Conservation (phyloP, 352 stramenopile species). For the Globisporangium mamillatum region DNA sequence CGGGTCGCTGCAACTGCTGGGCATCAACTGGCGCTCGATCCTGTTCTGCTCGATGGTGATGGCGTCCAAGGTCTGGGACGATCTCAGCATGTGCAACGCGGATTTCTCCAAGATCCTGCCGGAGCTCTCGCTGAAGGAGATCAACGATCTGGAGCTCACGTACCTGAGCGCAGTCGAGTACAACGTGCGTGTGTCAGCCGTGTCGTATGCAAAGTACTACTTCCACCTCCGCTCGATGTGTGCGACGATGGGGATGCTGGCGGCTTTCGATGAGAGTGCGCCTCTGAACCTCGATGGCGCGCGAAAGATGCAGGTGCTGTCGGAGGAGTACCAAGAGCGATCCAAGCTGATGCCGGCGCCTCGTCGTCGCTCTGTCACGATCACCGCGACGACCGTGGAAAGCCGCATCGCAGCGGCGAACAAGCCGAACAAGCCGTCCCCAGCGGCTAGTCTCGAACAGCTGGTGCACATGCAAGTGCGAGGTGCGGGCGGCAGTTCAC, state of each 20-base stretch:
- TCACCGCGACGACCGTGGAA: conserved; percentile 52
- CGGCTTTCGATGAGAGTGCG: conserved; percentile 70
- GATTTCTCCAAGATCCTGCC: conserved; percentile 95
- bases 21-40: conserved; percentile 92
- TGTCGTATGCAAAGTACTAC: conserved; percentile 94
- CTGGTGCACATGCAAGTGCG: conserved; percentile 83
- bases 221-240: conserved; percentile 96
- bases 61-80: conserved; percentile 97
- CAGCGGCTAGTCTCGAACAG: conserved; percentile 73
- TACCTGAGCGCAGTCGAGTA: conserved; percentile 90
- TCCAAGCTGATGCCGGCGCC: conserved; percentile 71
- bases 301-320: conserved; percentile 86
- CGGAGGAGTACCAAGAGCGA: conserved; percentile 84
- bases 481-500: conserved; percentile 43
- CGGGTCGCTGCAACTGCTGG: conserved; percentile 69
- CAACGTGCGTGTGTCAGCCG: conserved; percentile 84
- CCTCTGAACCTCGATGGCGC: conserved; percentile 80
- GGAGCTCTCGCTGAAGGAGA: conserved; percentile 89
- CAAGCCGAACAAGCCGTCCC: conserved; percentile 45
- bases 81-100: conserved; percentile 97
- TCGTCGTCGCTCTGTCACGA: conserved; percentile 75
- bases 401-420: conserved; percentile 24
- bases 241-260: conserved; percentile 82
- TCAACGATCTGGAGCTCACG: conserved; percentile 95
- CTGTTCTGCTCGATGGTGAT: conserved; percentile 97